These are phyloP conservation scores for Mycena olivaceomarginata DNA, from an alignment of 768 basidiomycete genomes.

Conservation along the genomic window DNA sequence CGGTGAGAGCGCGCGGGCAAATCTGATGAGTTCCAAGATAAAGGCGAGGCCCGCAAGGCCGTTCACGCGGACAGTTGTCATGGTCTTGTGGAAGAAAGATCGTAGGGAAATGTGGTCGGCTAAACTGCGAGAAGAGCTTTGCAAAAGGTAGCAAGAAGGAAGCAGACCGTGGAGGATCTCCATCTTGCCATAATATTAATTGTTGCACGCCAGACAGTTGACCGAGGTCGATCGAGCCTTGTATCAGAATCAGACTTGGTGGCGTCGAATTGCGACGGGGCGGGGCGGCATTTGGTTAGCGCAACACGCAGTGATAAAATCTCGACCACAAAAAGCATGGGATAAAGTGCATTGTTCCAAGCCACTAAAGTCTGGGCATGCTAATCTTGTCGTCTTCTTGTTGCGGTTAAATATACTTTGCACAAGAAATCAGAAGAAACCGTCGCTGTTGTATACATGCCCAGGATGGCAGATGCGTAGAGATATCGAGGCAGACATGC, in stretches of 20 bases:
- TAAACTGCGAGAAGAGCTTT: not conserved
- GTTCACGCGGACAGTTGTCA: not conserved
- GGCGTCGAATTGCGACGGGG: constrained; percentile 14
- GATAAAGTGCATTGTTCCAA: constrained; percentile 1
- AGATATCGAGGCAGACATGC: not conserved
- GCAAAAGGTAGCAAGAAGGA: not conserved
- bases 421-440: not conserved
- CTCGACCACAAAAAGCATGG: not conserved
- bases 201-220: not conserved
- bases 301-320: constrained; percentile 11
- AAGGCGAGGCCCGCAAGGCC: not conserved
- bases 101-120: not conserved
- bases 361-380: not conserved
- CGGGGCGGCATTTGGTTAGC: constrained; percentile 14
- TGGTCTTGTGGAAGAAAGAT: not conserved
- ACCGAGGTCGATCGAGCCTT: not conserved
- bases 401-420: not conserved
- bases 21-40: not conserved
- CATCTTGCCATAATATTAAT: not conserved
- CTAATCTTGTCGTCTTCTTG: not conserved
- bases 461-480: constrained; percentile 18
- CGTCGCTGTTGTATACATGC: constrained; percentile 6
- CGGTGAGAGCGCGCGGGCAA: constrained; percentile 5
- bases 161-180: not conserved
- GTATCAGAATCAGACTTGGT: constrained; percentile 14